phyloP scores from a whole-genome alignment of 768 basidiomycete genomes.

The Macrolepiota albuminosa region DNA sequence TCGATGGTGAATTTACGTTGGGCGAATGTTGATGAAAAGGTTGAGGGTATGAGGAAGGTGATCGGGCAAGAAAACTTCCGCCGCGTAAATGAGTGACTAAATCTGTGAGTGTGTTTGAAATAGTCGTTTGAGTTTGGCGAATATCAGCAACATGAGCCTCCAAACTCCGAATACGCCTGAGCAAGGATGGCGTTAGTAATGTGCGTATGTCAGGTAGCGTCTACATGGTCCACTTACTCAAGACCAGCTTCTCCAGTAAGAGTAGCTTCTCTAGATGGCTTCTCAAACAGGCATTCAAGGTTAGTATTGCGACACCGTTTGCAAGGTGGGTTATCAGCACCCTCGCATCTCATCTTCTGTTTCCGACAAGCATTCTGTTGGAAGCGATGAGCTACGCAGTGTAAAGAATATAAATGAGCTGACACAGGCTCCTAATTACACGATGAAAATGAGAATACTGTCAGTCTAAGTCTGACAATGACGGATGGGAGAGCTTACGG shows the following conservation, averaged over 20 bases:
- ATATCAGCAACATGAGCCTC: conserved; percentile 86
- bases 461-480: conserved; percentile 9
- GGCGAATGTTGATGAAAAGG: conserved; percentile 63
- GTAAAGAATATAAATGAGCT: conserved; percentile 17
- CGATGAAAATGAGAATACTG: conserved; percentile 11
- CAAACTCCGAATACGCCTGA: conserved; percentile 85
- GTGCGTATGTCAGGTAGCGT: conserved; percentile 3
- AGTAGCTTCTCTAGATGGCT: conserved; percentile 82
- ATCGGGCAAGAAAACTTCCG: conserved; percentile 47
- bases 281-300: conserved; percentile 92
- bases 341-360: conserved; percentile 97
- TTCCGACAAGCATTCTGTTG: conserved; percentile 88
- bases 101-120: conserved; percentile 77
- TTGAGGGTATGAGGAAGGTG: conserved; percentile 56
- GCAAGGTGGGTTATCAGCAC: conserved; percentile 96
- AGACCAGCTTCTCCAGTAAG: conserved; percentile 86
- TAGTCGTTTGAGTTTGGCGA: conserved; percentile 63
- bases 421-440: conserved; percentile 71
- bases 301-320: conserved; percentile 87
- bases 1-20: conserved; percentile 54
- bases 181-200: conserved; percentile 14
- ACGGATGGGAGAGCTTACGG: conserved; percentile 47
- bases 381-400: conserved; percentile 10
- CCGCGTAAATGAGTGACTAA: conserved; percentile 75
- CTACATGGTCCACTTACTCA: conserved; percentile 52